Evolutionary conservation across 129 eudicot species (phyloP).

Genomic region (Flaveria bidentis): DNA sequence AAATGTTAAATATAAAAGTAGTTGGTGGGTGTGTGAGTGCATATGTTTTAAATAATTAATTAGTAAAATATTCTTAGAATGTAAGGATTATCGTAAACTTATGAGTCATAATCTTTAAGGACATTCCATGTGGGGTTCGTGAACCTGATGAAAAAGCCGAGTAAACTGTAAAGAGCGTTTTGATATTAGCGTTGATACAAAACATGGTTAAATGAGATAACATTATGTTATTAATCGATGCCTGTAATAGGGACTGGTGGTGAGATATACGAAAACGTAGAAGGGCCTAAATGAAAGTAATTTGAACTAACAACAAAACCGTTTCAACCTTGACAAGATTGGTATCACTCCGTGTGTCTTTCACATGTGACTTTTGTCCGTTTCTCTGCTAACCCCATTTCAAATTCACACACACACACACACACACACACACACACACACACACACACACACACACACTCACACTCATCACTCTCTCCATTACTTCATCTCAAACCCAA

Average conservation of each 20-base stretch:
- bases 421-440: constrained; percentile 7
- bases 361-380: constrained; percentile 46
- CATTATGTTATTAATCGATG: no score
- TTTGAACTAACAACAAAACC: constrained; percentile 40
- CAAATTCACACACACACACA: constrained; percentile 23
- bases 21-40: no score
- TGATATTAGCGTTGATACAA: no score
- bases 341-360: constrained; percentile 20
- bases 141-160: no score
- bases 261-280: not conserved
- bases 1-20: no score
- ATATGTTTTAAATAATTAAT: no score
- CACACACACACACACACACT: not conserved
- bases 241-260: not conserved
- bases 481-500: constrained; percentile 28
- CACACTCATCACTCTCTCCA: constrained; percentile 26
- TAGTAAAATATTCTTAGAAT: no score
- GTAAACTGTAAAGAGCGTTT: no score
- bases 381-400: constrained; percentile 35
- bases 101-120: no score
- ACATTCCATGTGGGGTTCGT: no score
- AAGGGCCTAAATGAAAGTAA: constrained; percentile 20
- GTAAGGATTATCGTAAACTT: no score
- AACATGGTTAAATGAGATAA: no score
- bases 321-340: constrained; percentile 34